Evolutionary conservation across 305 asterid species (phyloP).

Genomic region (Solanum hybrid): DNA sequence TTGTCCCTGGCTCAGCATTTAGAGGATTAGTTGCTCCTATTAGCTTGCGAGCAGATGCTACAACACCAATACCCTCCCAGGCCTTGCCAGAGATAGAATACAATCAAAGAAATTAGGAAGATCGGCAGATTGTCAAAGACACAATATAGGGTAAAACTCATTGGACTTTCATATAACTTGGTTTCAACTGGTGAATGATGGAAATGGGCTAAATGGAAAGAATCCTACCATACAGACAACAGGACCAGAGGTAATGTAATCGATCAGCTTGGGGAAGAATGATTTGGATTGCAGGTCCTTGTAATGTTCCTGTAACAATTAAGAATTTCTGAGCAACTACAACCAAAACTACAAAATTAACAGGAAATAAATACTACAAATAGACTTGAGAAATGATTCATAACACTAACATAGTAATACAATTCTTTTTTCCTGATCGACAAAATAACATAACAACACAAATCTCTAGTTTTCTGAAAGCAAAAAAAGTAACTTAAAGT

Average conservation of each 20-base stretch:
- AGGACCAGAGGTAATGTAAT: conserved; percentile 84
- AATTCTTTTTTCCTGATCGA: not conserved
- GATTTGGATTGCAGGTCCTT: conserved; percentile 70
- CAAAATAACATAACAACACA: not conserved
- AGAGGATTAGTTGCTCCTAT: conserved; percentile 94
- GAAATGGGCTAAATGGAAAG: not conserved
- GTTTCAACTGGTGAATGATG: not conserved
- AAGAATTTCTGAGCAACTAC: not conserved
- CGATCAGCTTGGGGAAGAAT: conserved; percentile 77
- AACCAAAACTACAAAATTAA: not conserved
- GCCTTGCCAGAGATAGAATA: conserved; percentile 25
- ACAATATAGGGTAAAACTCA: not conserved
- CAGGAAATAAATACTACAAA: not conserved
- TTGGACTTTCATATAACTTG: not conserved
- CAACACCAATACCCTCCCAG: conserved; percentile 91
- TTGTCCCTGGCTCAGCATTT: conserved; percentile 91
- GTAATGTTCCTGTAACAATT: conserved; percentile 63
- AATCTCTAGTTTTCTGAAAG: not conserved
- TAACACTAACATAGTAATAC: not conserved
- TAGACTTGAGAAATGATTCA: not conserved
- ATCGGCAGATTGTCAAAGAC: not conserved
- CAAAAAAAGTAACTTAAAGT: not conserved
- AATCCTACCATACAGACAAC: conserved; percentile 79
- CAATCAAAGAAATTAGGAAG: not conserved
- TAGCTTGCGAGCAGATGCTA: conserved; percentile 87